Evolutionary conservation across 2,329 filamentous ascomycete genomes (phyloP).

Genomic region (Exophiala viscosa): DNA sequence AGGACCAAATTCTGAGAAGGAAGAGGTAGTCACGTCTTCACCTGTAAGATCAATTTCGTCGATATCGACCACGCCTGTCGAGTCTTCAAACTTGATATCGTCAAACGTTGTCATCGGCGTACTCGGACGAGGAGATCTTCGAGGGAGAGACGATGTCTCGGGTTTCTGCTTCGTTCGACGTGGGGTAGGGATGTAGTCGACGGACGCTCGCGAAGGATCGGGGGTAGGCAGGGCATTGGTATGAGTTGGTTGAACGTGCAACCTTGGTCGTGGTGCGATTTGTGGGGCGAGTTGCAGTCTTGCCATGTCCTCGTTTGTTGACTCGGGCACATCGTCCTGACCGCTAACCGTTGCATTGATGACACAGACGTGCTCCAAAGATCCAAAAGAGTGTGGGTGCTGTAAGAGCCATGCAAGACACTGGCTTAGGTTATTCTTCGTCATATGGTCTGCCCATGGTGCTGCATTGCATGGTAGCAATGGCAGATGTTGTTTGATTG

Average conservation of each 20-base stretch:
- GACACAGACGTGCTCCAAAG: slow-evolving; percentile 22
- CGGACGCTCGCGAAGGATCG: slow-evolving; percentile 16
- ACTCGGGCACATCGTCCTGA: slow-evolving; percentile 13
- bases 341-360: slow-evolving; percentile 4
- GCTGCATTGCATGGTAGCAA: not conserved
- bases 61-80: slow-evolving; percentile 33
- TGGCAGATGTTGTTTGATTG: not conserved
- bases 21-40: slow-evolving; percentile 36
- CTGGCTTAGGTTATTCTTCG: slow-evolving; percentile 44
- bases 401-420: slow-evolving; percentile 47
- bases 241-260: slow-evolving; percentile 29
- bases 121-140: slow-evolving; percentile 5
- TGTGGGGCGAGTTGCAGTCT: slow-evolving; percentile 41
- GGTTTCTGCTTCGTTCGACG: slow-evolving; percentile 7
- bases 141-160: slow-evolving; percentile 26
- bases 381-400: slow-evolving; percentile 33
- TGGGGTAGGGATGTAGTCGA: slow-evolving; percentile 6
- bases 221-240: slow-evolving; percentile 24
- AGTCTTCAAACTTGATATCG: slow-evolving; percentile 19
- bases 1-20: slow-evolving; percentile 41
- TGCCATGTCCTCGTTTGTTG: slow-evolving; percentile 38
- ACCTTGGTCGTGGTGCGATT: slow-evolving; percentile 38
- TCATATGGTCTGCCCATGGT: slow-evolving; percentile 39
- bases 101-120: slow-evolving; percentile 12
- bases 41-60: slow-evolving; percentile 41